These are phyloP conservation scores for Chenopodium suecicum DNA, from an alignment of 148 eudicot genomes.

Conservation along the genomic window DNA sequence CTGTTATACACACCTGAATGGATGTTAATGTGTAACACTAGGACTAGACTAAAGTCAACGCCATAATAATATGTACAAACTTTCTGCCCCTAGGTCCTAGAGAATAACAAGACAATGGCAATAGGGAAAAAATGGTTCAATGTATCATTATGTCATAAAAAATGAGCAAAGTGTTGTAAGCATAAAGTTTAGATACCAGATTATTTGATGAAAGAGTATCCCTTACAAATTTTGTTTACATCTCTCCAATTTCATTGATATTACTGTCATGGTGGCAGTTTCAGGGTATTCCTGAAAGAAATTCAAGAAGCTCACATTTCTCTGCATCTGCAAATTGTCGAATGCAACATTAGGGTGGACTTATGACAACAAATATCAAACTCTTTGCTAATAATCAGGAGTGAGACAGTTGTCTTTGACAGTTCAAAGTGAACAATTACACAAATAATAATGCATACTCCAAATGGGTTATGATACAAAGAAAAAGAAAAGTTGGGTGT, in stretches of 20 bases:
- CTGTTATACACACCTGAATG: neutral
- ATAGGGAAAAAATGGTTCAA: neutral
- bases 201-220: neutral
- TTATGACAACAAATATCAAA: neutral
- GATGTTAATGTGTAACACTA: neutral
- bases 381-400: neutral
- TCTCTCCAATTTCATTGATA: neutral
- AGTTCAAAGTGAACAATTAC: neutral
- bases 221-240: neutral
- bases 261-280: neutral
- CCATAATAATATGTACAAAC: neutral
- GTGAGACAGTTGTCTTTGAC: neutral
- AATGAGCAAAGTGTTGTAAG: neutral
- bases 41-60: neutral
- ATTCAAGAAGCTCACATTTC: neutral
- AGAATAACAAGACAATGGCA: neutral
- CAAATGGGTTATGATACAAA: neutral
- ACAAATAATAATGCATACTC: neutral
- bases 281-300: neutral
- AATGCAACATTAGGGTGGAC: neutral
- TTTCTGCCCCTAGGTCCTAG: neutral
- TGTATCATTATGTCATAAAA: neutral
- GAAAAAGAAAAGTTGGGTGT: neutral
- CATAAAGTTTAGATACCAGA: neutral
- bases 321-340: neutral